phyloP scores from a whole-genome alignment of 768 basidiomycete species.

The Lactifluus rugatus region DNA sequence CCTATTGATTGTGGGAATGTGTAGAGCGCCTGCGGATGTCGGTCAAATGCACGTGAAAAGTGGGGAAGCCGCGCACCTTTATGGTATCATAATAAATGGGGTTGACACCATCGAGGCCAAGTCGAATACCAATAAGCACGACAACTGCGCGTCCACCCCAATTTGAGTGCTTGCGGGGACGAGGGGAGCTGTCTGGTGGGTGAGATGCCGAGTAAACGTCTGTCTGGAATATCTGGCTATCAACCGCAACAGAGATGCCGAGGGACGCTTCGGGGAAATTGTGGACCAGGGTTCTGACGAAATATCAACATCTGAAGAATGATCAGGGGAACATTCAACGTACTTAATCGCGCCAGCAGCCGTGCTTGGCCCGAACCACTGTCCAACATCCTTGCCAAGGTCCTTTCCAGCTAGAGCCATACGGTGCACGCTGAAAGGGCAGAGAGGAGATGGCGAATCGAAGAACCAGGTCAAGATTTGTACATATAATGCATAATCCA shows the following conservation, averaged over 20 bases:
- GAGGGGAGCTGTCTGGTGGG: conserved; percentile 24
- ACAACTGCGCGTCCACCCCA: conserved; percentile 87
- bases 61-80: conserved; percentile 37
- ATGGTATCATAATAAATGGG: conserved; percentile 87
- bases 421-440: conserved; percentile 91
- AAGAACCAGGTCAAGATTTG: conserved; percentile 92
- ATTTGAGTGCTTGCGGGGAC: conserved; percentile 19
- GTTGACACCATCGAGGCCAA: conserved; percentile 91
- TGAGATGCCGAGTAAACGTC: conserved; percentile 77
- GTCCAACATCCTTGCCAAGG: conserved; percentile 88
- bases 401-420: conserved; percentile 95
- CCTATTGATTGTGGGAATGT: conserved; percentile 94
- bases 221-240: conserved; percentile 72
- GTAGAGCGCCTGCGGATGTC: conserved; percentile 56
- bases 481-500: conserved; percentile 78
- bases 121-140: conserved; percentile 72
- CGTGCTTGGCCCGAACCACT: conserved; percentile 97
- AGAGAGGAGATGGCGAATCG: conserved; percentile 73
- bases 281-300: conserved; percentile 57
- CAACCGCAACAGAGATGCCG: conserved; percentile 73
- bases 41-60: background rate
- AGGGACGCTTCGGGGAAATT: conserved; percentile 73
- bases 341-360: conserved; percentile 96
- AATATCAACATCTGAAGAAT: background rate
- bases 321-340: background rate